A percentile compares a stretch with the other conserved stretches of the same genome.
Conservation (phyloP, 2,329 filamentous ascomycete species). For the Arthroderma sp. region DNA sequence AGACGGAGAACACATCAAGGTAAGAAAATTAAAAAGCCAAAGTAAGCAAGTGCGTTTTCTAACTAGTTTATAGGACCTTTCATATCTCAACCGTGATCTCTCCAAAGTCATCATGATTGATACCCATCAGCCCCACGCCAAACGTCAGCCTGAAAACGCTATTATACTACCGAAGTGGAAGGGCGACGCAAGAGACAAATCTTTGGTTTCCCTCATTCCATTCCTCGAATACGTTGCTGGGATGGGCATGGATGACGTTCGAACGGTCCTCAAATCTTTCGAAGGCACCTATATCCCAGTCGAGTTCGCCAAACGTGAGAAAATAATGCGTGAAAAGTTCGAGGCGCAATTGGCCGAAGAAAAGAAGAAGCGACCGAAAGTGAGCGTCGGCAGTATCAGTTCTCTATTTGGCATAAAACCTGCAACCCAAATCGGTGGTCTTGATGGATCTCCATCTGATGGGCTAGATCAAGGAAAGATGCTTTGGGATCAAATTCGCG, state of each 20-base stretch:
- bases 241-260: conserved; percentile 80
- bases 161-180: conserved; percentile 85
- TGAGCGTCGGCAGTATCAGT: conserved; percentile 54
- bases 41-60: conserved; percentile 4
- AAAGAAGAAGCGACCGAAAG: conserved; percentile 46
- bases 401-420: conserved; percentile 67
- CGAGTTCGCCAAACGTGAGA: conserved; percentile 82
- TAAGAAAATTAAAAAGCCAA: conserved; percentile 28
- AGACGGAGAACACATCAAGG: conserved; percentile 92
- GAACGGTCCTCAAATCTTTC: conserved; percentile 74
- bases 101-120: conserved; percentile 94
- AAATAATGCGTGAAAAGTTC: conserved; percentile 72
- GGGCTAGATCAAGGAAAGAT: conserved; percentile 89
- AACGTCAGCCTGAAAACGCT: conserved; percentile 89
- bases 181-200: conserved; percentile 68
- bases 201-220: conserved; percentile 77
- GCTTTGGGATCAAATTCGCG: conserved; percentile 85
- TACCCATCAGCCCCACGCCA: conserved; percentile 67
- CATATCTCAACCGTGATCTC: conserved; percentile 89
- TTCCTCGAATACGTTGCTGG: conserved; percentile 96
- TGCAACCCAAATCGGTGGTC: conserved; percentile 43
- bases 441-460: conserved; percentile 54
- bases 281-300: conserved; percentile 77
- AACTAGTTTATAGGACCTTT: conserved; percentile 57
- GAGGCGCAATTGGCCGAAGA: conserved; percentile 62